Base-by-base conservation (phyloP, 2,329 filamentous ascomycete genomes). In the Trichoderma polysporum region DNA sequence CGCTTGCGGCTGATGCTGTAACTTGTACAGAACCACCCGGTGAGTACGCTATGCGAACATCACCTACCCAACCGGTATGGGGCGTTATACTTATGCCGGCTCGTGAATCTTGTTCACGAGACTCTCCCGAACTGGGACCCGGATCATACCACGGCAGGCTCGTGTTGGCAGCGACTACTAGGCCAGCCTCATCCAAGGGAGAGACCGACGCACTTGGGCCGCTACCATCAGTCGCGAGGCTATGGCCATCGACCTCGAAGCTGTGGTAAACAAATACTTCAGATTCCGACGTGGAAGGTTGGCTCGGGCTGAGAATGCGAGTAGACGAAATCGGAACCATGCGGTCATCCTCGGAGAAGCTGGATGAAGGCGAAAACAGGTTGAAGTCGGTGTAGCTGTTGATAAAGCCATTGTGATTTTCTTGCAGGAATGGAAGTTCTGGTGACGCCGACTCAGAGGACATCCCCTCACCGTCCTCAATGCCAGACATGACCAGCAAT, bases 301-400 rank as follows among this genome's bases (percentile, higher is more conserved):
- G 64, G 12, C 45, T 66, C 39, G 69, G 53, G 39, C 66, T 68
- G 22, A 66, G 47, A 17, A 19, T n/a, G 25, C 67, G 56, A 22
- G 45, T 53, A 27, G 64, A 70, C 15, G 73, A 63, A 56, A 76
- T 72, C 15, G 75, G 70, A 66, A 75, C 76, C 74, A 79, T 77
- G 13, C 71, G 78, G 52, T 86, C 84, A 67, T 85, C 84, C 66
- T 85, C 83, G 15, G 83, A 77, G 73, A 80, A 80, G 68, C 76
- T 79, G 19, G 83, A 81, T 25, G 77, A 75, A 2, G 85, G 84
- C 58, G 84, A 86, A 77, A 81, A 87, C 17, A 86, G 80, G 72
- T 81, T 83, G 77, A 87, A 87, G 77, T 86, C 85, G 70, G 80
- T 76, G 71, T 86, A 86, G 74, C 83, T 77, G 68, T 41, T 72